Evolutionary conservation across 1,284 basidiomycete genomes (phyloP), one percentile per base, ranked within the genome.

Genomic region (Wallemia ichthyophaga): DNA sequence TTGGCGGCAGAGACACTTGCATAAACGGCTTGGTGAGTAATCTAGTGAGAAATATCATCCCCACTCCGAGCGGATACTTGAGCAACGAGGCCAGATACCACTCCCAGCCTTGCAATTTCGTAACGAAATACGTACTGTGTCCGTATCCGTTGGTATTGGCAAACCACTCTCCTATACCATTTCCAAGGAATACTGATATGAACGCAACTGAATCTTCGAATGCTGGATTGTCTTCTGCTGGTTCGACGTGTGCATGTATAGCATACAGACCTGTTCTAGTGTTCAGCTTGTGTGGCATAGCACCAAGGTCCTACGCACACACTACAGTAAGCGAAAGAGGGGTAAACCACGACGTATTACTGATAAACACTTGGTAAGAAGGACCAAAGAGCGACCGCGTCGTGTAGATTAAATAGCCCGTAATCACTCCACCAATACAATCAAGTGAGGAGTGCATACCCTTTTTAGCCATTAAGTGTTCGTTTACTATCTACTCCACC

Each of bases 181-280:
- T 73, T 21, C 92, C 92, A 59, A 85, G 74, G 17, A 85, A 75
- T 54, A 91, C 88, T 13, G 85, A 82, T 24, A 86, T 72, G 64
- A 92, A 85, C 0, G 92, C 89, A 59, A 95, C 92, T 2, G 89
- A 86, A 66, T 98, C 92, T 69, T 96, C 92, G 69, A 95, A 98
- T 70, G 92, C 96, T 0, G 92, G 94, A 66, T 92, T 96, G 66
- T 94, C 87, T 62, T 95, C 89, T 1, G 94, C 65, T 2, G 72
- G 71, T 57, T 58, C 7, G 59, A 56, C n/a, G 55, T 56, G 55
- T 25, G 55, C 27, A 24, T 56, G 55, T 13, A 56, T 24, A 19
- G 27, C 25, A 24, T 23, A 56, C 25, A 56, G n/a, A 27, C 13
- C 55, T 56, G 19, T 21, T 48, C 28, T 3, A 17, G 37, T 15